Base-by-base conservation (phyloP, 768 basidiomycete species). In the Hygrocybe punicea region DNA sequence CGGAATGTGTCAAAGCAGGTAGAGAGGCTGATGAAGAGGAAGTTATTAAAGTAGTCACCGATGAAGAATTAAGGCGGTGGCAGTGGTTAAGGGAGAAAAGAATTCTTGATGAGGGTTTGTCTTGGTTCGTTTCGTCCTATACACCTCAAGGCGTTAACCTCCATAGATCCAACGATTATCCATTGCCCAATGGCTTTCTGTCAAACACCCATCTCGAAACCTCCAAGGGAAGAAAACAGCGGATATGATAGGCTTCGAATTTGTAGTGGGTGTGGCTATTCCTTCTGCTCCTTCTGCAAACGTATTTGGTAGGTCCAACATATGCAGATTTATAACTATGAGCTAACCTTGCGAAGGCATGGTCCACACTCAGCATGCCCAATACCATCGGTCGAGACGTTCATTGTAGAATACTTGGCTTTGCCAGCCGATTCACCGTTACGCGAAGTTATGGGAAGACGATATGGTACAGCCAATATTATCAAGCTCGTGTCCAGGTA, bases 211-310 rank as follows among this genome's bases (percentile, higher is more conserved):
- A 88, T 95, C 6, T 77, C 81, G 36, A 82, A 80, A 60, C 85
- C 88, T 9, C 62, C 54, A 24, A 71, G 70, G 25, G 69, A 58
- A 33, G 73, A 69, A 1, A 77, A 81, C 33, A 78, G 83, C n/a
- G 84, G 83, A 13, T 93, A 87, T 85, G 85, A 81, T 25, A 76
- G 84, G 53, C 78, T 93, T 47, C 81, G 93, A 51, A 81, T 80
- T 36, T 95, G 93, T 63, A 71, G 80, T 4, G 69, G 71, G 33
- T 96, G 93, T 67, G 74, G 73, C 4, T 94, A 83, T 71, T 85
- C 86, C 0, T 95, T 95, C 67, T 95, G 93, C 70, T 81, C 84
- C 3, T 87, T 88, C 62, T 97, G 93, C 67, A 81, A 80, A 60
- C 81, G 84, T 44, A 87, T 89, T 49, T 96, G 93, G 90, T 88